Evolutionary conservation across 208 protist species (phyloP), one percentile per base, ranked within the genome.

Genomic region (Leishmania lainsoni): DNA sequence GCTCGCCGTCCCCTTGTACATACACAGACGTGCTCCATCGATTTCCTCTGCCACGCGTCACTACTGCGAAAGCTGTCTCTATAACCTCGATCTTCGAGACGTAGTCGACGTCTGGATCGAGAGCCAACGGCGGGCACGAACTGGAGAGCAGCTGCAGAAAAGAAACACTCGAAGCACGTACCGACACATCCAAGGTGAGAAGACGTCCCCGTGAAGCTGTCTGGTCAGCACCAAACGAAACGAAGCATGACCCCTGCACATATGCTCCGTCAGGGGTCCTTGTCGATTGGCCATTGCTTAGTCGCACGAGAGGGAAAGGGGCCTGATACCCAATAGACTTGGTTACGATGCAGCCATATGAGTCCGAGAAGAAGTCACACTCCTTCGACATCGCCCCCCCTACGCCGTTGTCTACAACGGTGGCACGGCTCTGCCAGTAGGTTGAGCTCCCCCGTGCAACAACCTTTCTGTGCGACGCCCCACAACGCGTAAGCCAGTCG

Each of bases 311-410:
- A 2, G 90, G 90, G n/a, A 91, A 82, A 22, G 90, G 88, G 22
- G 83, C 81, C 77, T 88, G 85, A 48, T 90, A 93, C 26, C 87
- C 87, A 61, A 78, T 80, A 72, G 86, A 90, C 32, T 76, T 68
- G 22, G 79, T 85, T n/a, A 92, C 83, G 69, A 90, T 80, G 71
- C 90, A 93, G 74, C 83, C 84, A 78, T 89, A 93, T 26, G 84
- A 81, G 56, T 91, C 88, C 6, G 82, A 83, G 83, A 93, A 93
- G n/a, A 81, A 68, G 68, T 93, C 90, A 29, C 86, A 89, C 20
- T 89, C 79, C 39, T 77, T 83, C 26, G 73, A 49, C 81, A 84
- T 85, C 29, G 42, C 76, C 42, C 29, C 14, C 59, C 29, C 14
- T 49, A 61, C 29, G 6, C 6, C 29, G 3, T n/a, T 17, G 48